Evolutionary conservation across 116 monocot species (phyloP).

Genomic region (Trichopus zeylanicus): DNA sequence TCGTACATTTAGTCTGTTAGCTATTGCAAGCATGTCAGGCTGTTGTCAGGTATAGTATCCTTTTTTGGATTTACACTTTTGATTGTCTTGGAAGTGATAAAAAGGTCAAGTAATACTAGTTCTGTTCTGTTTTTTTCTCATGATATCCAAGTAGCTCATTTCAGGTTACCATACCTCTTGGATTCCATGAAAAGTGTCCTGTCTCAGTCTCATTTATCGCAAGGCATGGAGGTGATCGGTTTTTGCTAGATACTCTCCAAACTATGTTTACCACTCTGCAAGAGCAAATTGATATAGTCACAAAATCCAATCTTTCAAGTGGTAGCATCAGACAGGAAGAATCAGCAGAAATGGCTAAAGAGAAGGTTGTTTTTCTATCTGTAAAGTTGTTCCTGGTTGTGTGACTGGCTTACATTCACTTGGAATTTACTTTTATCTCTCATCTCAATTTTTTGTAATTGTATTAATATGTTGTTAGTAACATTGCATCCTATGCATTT

Average conservation of each 20-base stretch:
- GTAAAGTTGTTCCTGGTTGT: no score
- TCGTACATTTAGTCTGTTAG: slow-evolving; percentile 36
- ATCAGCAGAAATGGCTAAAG: slow-evolving; percentile 93
- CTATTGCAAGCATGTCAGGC: slow-evolving; percentile 93
- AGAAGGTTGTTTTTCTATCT: slow-evolving; percentile 40
- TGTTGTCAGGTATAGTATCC: slow-evolving; percentile 84
- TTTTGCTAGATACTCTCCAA: slow-evolving; percentile 64
- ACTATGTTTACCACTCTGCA: slow-evolving; percentile 52
- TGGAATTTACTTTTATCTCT: no score
- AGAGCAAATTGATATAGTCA: slow-evolving; percentile 43
- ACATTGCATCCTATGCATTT: no score
- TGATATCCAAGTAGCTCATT: not conserved
- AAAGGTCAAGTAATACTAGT: not conserved
- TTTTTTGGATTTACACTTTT: not conserved
- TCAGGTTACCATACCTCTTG: slow-evolving; percentile 74
- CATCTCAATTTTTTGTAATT: no score
- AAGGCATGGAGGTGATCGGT: slow-evolving; percentile 81
- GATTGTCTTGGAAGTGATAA: not conserved
- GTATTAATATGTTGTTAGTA: no score
- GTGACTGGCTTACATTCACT: no score
- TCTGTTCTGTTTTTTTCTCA: not conserved
- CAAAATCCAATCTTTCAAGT: slow-evolving; percentile 48
- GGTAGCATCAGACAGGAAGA: slow-evolving; percentile 53
- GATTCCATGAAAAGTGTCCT: slow-evolving; percentile 66
- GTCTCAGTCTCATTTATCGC: slow-evolving; percentile 87